phyloP scores from a whole-genome alignment of 2,329 filamentous ascomycete species.

The Diaporthe destruens region DNA sequence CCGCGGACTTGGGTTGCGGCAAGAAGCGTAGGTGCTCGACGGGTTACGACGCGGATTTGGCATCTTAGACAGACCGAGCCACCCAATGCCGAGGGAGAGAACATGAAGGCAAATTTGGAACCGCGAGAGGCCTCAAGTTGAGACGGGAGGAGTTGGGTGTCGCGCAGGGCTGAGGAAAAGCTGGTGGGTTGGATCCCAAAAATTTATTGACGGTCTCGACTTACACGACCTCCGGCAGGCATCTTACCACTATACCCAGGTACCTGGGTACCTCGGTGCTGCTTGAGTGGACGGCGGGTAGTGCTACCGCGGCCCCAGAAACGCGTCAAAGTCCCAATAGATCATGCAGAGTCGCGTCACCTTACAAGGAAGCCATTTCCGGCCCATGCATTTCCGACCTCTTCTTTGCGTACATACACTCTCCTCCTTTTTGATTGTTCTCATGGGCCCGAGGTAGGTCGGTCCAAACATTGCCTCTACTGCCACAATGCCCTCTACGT shows the following conservation, averaged over 20 bases:
- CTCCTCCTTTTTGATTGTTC: no score
- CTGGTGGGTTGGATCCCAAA: conserved; percentile 14
- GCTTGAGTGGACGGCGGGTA: neutral
- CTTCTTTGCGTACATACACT: no score
- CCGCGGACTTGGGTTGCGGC: conserved; percentile 35
- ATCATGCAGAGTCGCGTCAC: conserved; percentile 23
- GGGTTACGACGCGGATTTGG: conserved; percentile 51
- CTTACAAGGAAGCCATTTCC: neutral
- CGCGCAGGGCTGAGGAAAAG: conserved; percentile 19
- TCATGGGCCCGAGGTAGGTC: neutral
- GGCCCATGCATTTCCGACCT: neutral
- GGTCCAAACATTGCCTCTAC: neutral
- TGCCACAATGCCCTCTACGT: conserved; percentile 33
- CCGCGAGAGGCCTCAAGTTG: conserved; percentile 16
- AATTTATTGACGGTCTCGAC: conserved; percentile 28
- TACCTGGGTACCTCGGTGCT: neutral
- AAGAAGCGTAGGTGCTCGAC: conserved; percentile 41
- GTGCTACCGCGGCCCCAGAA: conserved; percentile 8
- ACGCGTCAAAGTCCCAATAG: conserved; percentile 12
- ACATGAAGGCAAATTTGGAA: conserved; percentile 48
- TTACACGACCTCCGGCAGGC: conserved; percentile 37
- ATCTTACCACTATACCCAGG: neutral
- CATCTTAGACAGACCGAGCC: conserved; percentile 56
- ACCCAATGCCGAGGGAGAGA: conserved; percentile 49
- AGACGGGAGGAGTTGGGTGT: conserved; percentile 1